Base-by-base conservation (phyloP, 1,284 basidiomycete genomes). In the Ganoderma multipileum region DNA sequence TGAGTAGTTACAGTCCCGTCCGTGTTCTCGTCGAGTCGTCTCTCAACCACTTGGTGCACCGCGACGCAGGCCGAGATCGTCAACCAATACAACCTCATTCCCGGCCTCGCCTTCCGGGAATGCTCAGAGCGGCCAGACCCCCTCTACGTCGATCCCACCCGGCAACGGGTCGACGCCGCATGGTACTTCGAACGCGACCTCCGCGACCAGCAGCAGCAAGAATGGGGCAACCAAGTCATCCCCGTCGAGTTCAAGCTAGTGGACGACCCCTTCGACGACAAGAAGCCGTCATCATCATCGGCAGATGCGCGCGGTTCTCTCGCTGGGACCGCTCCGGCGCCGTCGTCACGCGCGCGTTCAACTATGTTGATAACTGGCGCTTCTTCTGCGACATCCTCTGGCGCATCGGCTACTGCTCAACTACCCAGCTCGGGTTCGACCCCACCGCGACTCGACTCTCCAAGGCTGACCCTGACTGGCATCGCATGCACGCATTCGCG, bases 351-450 rank as follows among this genome's bases (percentile, higher is more conserved):
- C 9, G 9, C 11, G 14, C 57, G 26, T 36, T 55, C 41, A 61
- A 65, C 63, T 68, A 68, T 38, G 11, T 26, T 11, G 63, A 58
- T 0, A 11, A 61, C 4, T 59, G 47, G 26, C 11, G 28, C 1
- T 28, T 62, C 33, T 33, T 68, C 30, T 52, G 28, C 33, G 59
- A 65, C 20, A 30, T 68, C 58, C 59, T 65, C 69, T 30, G 76
- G 75, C 30, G 77, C 74, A 47, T 72, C 65, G 16, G 66, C 74
- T 38, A 77, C 77, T 68, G 70, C 73, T 36, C 69, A 77, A 30
- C 76, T 76, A 60, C 78, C 74, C 65, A 78, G 74, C 68, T 77
- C 69, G 23, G 78, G 68, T 16, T 57, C 6, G 67, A 68, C 28
- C 63, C 67, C 6, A 65, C 41, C 12, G 67, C 64, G 16, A 61